Evolutionary conservation across 345 rosid species (phyloP), one percentile per base, ranked within the genome.

Genomic region (Melaleuca alternifolia): DNA sequence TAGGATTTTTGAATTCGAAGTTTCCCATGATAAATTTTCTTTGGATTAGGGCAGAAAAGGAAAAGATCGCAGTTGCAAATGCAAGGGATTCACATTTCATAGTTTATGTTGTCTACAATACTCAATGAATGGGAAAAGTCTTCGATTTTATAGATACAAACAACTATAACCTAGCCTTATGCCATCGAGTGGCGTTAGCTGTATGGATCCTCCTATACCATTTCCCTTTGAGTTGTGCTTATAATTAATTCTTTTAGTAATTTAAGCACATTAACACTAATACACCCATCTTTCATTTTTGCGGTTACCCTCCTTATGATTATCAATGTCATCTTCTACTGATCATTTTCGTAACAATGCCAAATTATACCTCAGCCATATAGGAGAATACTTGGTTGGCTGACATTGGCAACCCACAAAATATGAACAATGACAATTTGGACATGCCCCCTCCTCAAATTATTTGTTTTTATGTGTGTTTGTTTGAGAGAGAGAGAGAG

Each of bases 241-340:
- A n/a, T 0, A 59, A 13, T n/a, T n/a, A n/a, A 26, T 59, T 59
- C 2, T n/a, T 59, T 11, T 59, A 59, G 71, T 59, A 59, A 30
- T 0, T 65, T 33, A 33, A 1, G 46, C 46, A 33, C 6, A 37
- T 28, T 0, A 37, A 65, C 11, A 65, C 33, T 18, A 24, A 46
- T 37, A 18, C 24, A 65, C 79, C 44, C 46, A 65, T 65, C 79
- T 18, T 46, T 65, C 46, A 65, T 65, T 65, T 65, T 65, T 65
- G 79, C 1, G 0, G 24, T 3, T 62, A 0, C 1, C 0, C 23
- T 37, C 0, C 1, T 65, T 65, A 65, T 65, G 46, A 33, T 62
- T 62, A 30, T 30, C 23, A 28, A 30, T 28, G 16, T 62, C 1
- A 62, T 62, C 76, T 0, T 62, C 76, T 30, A 30, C 3, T 62